Base-by-base conservation (phyloP, 495 filamentous ascomycete genomes). In the Hypoxylon subgilvum region DNA sequence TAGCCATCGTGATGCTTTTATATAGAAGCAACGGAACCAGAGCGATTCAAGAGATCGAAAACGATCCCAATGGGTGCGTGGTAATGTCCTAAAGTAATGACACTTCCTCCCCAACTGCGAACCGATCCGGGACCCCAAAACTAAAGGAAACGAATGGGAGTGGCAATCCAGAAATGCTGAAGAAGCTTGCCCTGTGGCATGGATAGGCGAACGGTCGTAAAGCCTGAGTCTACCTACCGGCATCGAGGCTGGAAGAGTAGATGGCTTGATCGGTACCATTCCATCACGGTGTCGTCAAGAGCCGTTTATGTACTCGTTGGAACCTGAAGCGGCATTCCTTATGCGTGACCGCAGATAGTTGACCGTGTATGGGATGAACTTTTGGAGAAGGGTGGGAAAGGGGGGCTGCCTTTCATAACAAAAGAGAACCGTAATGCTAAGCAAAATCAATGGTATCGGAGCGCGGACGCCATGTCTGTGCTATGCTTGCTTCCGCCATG, bases 401-500 rank as follows among this genome's bases (percentile, higher is more conserved):
- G 44, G 54, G 43, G 14, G 30, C 38, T 35, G 50, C 50, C 39
- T 44, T 23, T 64, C 54, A 45, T 59, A 47, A 66, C 52, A 66
- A 63, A 70, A 49, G 60, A 66, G 57, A 70, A 62, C 68, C 68
- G 40, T 69, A 61, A 70, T 69, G 68, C 65, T 56, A 54, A 61
- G 56, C 49, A 68, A 70, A 70, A 68, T 56, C 62, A 59, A 60
- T 67, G 68, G 68, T 71, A 71, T 71, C 66, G 65, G 59, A 66
- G 66, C 60, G 63, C 53, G 64, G 59, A 68, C 67, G 67, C 67
- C 67, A 68, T 64, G 57, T 70, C 63, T 58, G 67, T 70, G 67
- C 66, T 70, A 70, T 70, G 67, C 67, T 70, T 67, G 67, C 65
- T 68, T 64, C 67, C 68, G 68, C 68, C 63, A 71, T 71, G 63